phyloP scores from a whole-genome alignment of 1,284 basidiomycete genomes.

The Malassezia globosa region DNA sequence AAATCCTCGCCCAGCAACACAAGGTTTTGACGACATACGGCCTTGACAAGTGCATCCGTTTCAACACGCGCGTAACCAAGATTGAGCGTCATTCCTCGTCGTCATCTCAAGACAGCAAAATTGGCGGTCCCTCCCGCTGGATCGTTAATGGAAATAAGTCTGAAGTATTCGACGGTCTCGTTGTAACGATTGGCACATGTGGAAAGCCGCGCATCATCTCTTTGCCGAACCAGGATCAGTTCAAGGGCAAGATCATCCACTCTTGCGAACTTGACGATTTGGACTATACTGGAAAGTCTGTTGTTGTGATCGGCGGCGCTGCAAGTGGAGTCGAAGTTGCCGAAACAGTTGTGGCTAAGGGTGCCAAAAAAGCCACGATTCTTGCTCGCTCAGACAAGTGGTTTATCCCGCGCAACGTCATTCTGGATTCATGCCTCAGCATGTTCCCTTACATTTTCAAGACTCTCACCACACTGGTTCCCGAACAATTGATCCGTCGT shows the following conservation, averaged over 20 bases:
- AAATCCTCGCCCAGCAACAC: slow-evolving; percentile 55
- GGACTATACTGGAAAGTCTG: slow-evolving; percentile 50
- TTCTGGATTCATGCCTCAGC: slow-evolving; percentile 54
- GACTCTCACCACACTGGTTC: slow-evolving; percentile 45
- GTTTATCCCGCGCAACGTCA: slow-evolving; percentile 49
- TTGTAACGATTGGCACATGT: slow-evolving; percentile 55
- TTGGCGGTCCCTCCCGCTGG: slow-evolving; percentile 51
- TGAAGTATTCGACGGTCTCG: slow-evolving; percentile 55
- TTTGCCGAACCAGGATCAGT: slow-evolving; percentile 52
- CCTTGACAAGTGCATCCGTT: slow-evolving; percentile 53
- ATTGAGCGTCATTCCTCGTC: slow-evolving; percentile 40
- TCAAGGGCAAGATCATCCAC: slow-evolving; percentile 53
- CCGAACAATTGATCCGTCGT: slow-evolving; percentile 52
- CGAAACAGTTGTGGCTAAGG: slow-evolving; percentile 49
- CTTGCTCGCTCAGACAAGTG: slow-evolving; percentile 50
- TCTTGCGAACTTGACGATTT: slow-evolving; percentile 53
- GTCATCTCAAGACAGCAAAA: slow-evolving; percentile 29
- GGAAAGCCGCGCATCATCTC: slow-evolving; percentile 53
- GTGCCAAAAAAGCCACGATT: slow-evolving; percentile 52
- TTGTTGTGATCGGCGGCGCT: slow-evolving; percentile 53
- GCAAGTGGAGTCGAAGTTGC: slow-evolving; percentile 58
- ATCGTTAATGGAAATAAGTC: slow-evolving; percentile 49
- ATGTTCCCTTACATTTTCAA: slow-evolving; percentile 55
- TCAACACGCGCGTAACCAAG: slow-evolving; percentile 48
- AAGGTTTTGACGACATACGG: slow-evolving; percentile 55